These are phyloP conservation scores for Phallus indusiatus DNA, from an alignment of 768 basidiomycete species.

Conservation along the genomic window DNA sequence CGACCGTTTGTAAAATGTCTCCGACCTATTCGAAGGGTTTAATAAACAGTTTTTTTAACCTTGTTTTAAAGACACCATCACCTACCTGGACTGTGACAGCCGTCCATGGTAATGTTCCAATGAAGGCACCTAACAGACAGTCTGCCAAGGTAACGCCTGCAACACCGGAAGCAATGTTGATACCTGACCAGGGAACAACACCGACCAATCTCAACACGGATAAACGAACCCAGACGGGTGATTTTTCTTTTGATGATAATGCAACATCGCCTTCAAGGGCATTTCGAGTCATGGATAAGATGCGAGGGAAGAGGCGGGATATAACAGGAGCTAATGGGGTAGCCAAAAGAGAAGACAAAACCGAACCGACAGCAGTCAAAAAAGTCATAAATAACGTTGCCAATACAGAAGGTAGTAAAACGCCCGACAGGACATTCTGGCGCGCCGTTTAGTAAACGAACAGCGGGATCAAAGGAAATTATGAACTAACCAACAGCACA, in stretches of 20 bases:
- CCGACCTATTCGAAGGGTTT: conserved; percentile 46
- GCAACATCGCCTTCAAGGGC: conserved; percentile 61
- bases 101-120: conserved; percentile 81
- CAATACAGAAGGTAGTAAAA: conserved; percentile 71
- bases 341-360: conserved; percentile 70
- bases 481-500: conserved; percentile 68
- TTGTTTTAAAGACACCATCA: conserved; percentile 16
- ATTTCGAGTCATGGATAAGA: conserved; percentile 73
- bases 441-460: conserved; percentile 10
- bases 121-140: conserved; percentile 74
- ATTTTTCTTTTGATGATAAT: conserved; percentile 18
- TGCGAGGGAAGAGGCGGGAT: conserved; percentile 71
- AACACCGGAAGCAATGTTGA: conserved; percentile 94
- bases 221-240: conserved; percentile 68
- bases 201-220: conserved; percentile 85
- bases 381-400: conserved; percentile 75
- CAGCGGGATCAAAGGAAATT: conserved; percentile 7
- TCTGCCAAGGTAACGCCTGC: conserved; percentile 70
- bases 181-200: conserved; percentile 93
- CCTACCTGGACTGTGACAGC: conserved; percentile 83
- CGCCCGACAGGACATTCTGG: conserved; percentile 85
- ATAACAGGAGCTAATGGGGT: conserved; percentile 80
- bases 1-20: conserved; percentile 78
- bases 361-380: conserved; percentile 81
- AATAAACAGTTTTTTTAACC: conserved; percentile 2